Evolutionary conservation across 1,284 basidiomycete species (phyloP), one percentile per base, ranked within the genome.

Genomic region (Mrakiaceae sp.): DNA sequence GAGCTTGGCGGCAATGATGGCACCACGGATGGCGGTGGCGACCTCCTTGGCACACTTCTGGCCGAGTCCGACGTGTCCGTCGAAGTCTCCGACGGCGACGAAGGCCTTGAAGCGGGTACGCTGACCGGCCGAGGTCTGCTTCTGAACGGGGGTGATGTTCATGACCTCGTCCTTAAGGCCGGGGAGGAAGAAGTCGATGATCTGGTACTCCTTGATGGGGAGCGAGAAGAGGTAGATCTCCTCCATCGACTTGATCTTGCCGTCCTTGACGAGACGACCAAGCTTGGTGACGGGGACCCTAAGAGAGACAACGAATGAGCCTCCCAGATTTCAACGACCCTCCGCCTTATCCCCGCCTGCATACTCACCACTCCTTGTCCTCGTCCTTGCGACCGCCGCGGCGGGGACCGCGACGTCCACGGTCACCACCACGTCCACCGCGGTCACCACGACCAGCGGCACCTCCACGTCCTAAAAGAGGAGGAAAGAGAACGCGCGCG

Each of bases 11-110:
- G 97, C 87, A 79, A 95, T 88, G 80, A 98, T 98, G 69, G 95
- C 95, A 70, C 95, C 95, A 73, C 96, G 93, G 79, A 98, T 98
- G 72, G 96, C 95, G 67, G 94, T 97, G 53, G 96, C 95, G 73
- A 98, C 96, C 84, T 98, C 95, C 84, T 99, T 98, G 73, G 95
- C 94, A 79, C 95, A 98, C 83, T 99, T 99, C 79, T 98, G 94
- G 80, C 95, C 96, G 75, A 99, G 87, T 77, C 95, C 96, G 74
- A 99, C 92, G 79, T 98, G 96, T 66, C 95, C 96, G 76, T 98
- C 91, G 73, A 85, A 90, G 81, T 98, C 96, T 78, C 96, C 96
- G 75, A 99, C 96, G 69, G 96, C 96, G 74, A 98, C 96, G 80
- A 98, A 98, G 49, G 96, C 95, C 84, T 99, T 98, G 87, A 99